Evolutionary conservation across 176 grass and related monocot genomes (phyloP).

Genomic region (Musa schizocarpa): DNA sequence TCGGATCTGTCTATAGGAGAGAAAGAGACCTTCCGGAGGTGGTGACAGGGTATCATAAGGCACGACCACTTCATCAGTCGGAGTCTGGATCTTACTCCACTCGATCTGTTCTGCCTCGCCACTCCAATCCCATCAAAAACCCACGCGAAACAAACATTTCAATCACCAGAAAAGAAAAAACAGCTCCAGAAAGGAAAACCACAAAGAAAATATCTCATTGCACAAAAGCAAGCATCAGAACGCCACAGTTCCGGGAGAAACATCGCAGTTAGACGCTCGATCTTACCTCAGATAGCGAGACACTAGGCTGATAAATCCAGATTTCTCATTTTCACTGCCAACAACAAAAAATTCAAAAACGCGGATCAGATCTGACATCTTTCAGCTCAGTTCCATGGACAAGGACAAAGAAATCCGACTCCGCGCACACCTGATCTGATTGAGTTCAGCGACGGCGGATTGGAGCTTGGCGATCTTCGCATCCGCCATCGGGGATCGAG

Average conservation of each 20-base stretch:
- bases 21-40: slow-evolving; percentile 54
- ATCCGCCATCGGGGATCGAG: slow-evolving; percentile 8
- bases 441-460: slow-evolving; percentile 42
- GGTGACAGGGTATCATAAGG: slow-evolving; percentile 59
- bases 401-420: slow-evolving; percentile 6
- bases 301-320: slow-evolving; percentile 76
- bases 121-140: slow-evolving; percentile 19
- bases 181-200: not conserved
- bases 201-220: not conserved
- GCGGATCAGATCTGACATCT: slow-evolving; percentile 12
- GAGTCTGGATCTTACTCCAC: slow-evolving; percentile 98
- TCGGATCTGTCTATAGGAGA: slow-evolving; percentile 15
- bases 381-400: slow-evolving; percentile 1
- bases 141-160: slow-evolving; percentile 1
- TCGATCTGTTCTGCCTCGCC: slow-evolving; percentile 89
- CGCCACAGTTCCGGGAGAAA: not conserved
- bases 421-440: slow-evolving; percentile 60
- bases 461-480: slow-evolving; percentile 54
- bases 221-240: not conserved
- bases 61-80: slow-evolving; percentile 86
- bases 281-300: slow-evolving; percentile 84
- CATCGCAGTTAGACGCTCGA: not conserved
- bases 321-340: slow-evolving; percentile 85
- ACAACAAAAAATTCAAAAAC: not conserved
- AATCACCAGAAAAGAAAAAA: not conserved